Evolutionary conservation across 2,329 filamentous ascomycete genomes (phyloP), one percentile per base, ranked within the genome.

Genomic region (Fusarium papillatum): DNA sequence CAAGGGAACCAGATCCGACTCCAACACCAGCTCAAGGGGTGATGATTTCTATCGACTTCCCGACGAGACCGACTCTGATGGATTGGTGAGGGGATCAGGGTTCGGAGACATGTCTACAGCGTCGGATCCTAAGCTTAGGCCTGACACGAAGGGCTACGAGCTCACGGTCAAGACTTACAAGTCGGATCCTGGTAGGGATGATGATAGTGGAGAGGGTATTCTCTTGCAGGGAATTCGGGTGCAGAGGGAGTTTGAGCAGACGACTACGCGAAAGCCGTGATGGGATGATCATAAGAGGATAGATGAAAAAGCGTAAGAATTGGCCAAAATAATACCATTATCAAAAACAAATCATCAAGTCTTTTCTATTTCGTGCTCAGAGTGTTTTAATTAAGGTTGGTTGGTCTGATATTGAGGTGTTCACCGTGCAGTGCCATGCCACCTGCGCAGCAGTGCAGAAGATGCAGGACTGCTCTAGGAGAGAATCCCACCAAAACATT

Each of bases 211-310:
- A 2, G 83, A 86, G 29, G 84, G 85, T 24, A 81, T 86, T 31
- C 84, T 84, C 1, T 68, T 86, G 43, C 81, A 85, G 43, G 81
- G 82, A 1, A 86, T 86, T 13, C 72, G 81, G n/a, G 83, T 86
- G 4, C 78, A 85, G 3, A 85, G 61, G 17, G 82, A 84, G 13
- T 83, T 86, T 65, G 78, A 80, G 34, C 82, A 79, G 26, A 81
- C 81, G 13, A 80, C 73, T 36, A 72, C 57, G 41, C 70, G 48
- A 7, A 71, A 41, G 10, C 43, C 19, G 46, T 57, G 29, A 11
- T 13, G 13, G 50, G 34, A 6, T 11, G 16, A 24, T 17, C 9
- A 39, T 3, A 62, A 24, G 26, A 38, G n/a, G 14, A 16, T 36
- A 3, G 29, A 26, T 9, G 61, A 50, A 62, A 36, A 64, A 46